A percentile compares a stretch with the other conserved stretches of the same genome.
Conservation (phyloP, 2,329 filamentous ascomycete genomes). For the Torrubiellomyces zombiae region DNA sequence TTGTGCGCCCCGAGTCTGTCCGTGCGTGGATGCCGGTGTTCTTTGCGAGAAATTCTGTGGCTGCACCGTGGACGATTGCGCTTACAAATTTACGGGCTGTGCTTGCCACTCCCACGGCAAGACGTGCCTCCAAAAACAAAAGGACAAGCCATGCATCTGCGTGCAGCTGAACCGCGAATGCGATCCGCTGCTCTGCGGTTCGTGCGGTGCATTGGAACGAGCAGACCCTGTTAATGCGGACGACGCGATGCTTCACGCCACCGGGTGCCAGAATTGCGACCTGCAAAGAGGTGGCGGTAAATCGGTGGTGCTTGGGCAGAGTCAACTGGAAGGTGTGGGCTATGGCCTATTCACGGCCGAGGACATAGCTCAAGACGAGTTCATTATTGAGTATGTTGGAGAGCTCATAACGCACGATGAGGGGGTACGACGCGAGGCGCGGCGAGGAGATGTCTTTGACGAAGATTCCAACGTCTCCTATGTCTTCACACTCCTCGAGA, state of each 20-base stretch:
- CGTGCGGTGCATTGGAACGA: constrained; percentile 52
- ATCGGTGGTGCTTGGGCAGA: constrained; percentile 51
- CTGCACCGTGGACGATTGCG: constrained; percentile 41
- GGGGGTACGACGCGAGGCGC: constrained; percentile 48
- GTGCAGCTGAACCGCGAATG: constrained; percentile 60
- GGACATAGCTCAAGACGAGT: constrained; percentile 49
- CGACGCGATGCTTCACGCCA: constrained; percentile 35
- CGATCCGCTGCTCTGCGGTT: constrained; percentile 56
- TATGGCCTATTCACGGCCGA: constrained; percentile 63
- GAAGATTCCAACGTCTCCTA: constrained; percentile 47
- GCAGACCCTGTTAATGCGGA: constrained; percentile 53
- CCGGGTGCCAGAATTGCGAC: constrained; percentile 54
- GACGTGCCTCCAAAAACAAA: constrained; percentile 37
- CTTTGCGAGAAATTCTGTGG: constrained; percentile 60
- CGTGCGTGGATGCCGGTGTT: constrained; percentile 42
- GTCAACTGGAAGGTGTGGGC: constrained; percentile 49
- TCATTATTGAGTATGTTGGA: constrained; percentile 66
- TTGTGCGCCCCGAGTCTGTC: constrained; percentile 43
- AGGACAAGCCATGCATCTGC: constrained; percentile 51
- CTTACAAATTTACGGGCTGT: constrained; percentile 50
- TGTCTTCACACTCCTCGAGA: constrained; percentile 41
- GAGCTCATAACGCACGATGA: constrained; percentile 59
- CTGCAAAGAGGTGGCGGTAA: constrained; percentile 53
- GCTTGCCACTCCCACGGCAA: constrained; percentile 45
- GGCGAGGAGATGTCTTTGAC: constrained; percentile 43